phyloP scores from a whole-genome alignment of 176 grass and related monocot genomes.

The Urochloa ruziziensis region DNA sequence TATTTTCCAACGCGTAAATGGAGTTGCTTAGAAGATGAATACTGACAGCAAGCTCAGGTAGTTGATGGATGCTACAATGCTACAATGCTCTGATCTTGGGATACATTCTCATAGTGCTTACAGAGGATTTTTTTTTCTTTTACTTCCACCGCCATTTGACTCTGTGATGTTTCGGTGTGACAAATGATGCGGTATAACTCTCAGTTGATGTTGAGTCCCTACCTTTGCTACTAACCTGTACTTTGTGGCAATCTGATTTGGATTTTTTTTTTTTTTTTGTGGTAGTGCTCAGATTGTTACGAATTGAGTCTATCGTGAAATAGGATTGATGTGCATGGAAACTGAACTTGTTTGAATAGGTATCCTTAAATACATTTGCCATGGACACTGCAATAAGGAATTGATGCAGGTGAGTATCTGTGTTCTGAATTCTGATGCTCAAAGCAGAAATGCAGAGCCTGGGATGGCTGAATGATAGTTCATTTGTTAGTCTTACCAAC shows the following conservation, averaged over 20 bases:
- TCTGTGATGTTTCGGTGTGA: background rate
- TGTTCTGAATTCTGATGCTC: background rate
- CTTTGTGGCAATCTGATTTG: background rate
- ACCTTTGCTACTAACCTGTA: background rate
- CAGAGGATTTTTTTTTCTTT: no score
- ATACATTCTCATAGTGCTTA: no score
- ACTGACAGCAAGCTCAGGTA: no score
- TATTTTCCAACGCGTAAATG: no score
- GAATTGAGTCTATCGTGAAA: background rate
- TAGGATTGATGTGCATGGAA: background rate
- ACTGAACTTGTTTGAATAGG: background rate
- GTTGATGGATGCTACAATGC: no score
- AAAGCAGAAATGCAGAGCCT: background rate
- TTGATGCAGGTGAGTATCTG: background rate
- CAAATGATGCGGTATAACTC: background rate
- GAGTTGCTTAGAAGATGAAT: no score
- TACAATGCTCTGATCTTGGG: no score
- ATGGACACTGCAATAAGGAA: background rate
- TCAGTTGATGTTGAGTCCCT: background rate
- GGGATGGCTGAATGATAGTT: background rate
- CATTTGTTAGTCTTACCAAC: background rate
- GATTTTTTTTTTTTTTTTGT: background rate
- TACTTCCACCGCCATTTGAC: background rate
- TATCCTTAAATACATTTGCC: no score
- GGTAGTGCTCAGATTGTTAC: background rate